Evolutionary conservation across 805 yeast genomes (phyloP), one percentile per base, ranked within the genome.

Genomic region (Saccharomycopsis fibuligera): DNA sequence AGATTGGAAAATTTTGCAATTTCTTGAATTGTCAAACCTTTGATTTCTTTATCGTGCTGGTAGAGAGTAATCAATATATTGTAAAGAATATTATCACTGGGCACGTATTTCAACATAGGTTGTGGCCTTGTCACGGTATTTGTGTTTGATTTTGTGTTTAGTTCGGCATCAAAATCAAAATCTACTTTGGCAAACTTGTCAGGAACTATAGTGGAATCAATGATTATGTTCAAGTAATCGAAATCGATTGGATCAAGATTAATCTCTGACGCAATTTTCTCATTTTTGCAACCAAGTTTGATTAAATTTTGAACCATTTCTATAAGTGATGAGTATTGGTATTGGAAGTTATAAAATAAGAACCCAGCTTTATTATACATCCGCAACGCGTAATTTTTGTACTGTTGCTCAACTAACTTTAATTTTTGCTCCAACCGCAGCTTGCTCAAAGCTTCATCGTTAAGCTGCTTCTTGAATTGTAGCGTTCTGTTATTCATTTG

Each of bases 221-320:
- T 31, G 9, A 52, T 38, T 6, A 44, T 21, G 10, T 47, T 41
- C 16, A 52, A 31, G 23, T 52, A 52, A 19, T 48, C 53, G 42
- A 41, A 52, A 42, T 52, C 55, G 12, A 52, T 30, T 4, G 55
- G 55, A 16, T 52, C 50, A 3, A 52, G 33, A 31, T 46, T 46
- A 19, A 52, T 52, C 25, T 52, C 55, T 12, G 36, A 16, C 9
- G 47, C 17, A 22, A 30, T 30, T 23, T 24, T 14, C 3, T 19
- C n/a, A 24, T 24, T 38, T 9, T 6, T 31, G 25, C 23, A 38
- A 38, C 25, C 41, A 5, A 38, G 16, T 5, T 33, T 21, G 14
- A n/a, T 25, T 21, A 22, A 40, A 4, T 21, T 2, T n/a, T 14
- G 17, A 5, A 38, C 14, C 9, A 31, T 12, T 4, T 38, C 8